Percentiles rank a stretch among this genome's conserved stretches.
phyloP scores from a whole-genome alignment of 1,284 basidiomycete species.

The Ustilago crameri region DNA sequence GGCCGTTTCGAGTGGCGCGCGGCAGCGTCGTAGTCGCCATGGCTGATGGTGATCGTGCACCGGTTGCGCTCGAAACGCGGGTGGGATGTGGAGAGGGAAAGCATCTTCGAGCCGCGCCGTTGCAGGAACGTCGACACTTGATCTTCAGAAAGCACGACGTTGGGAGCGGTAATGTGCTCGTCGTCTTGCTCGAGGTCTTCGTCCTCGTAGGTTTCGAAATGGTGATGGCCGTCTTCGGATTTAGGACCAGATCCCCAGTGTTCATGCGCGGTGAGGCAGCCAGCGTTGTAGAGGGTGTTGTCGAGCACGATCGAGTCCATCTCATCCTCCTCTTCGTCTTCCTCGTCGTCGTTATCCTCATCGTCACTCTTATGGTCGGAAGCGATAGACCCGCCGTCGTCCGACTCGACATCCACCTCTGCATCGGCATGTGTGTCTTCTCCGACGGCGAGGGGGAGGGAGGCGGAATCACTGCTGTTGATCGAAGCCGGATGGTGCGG shows the following conservation, averaged over 20 bases:
- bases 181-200: slow-evolving; percentile 40
- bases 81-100: slow-evolving; percentile 66
- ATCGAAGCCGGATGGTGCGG: slow-evolving; percentile 18
- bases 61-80: slow-evolving; percentile 89
- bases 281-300: slow-evolving; percentile 63
- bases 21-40: slow-evolving; percentile 69
- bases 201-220: slow-evolving; percentile 45
- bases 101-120: slow-evolving; percentile 36
- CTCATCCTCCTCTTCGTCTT: slow-evolving; percentile 35
- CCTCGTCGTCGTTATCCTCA: slow-evolving; percentile 24
- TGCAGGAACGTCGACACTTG: slow-evolving; percentile 36
- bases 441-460: slow-evolving; percentile 9
- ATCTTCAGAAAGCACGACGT: slow-evolving; percentile 45
- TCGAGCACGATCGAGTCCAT: slow-evolving; percentile 54
- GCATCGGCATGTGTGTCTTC: slow-evolving; percentile 19
- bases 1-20: slow-evolving; percentile 72
- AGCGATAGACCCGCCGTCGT: slow-evolving; percentile 13
- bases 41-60: slow-evolving; percentile 87
- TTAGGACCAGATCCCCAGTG: slow-evolving; percentile 41
- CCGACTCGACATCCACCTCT: slow-evolving; percentile 41
- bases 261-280: slow-evolving; percentile 54
- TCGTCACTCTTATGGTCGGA: slow-evolving; percentile 22
- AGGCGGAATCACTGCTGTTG: neutral
- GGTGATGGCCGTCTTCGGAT: slow-evolving; percentile 33
- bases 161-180: slow-evolving; percentile 45